These are phyloP conservation scores for Trypanosoma mega DNA, from an alignment of 208 protist genomes.

Conservation along the genomic window DNA sequence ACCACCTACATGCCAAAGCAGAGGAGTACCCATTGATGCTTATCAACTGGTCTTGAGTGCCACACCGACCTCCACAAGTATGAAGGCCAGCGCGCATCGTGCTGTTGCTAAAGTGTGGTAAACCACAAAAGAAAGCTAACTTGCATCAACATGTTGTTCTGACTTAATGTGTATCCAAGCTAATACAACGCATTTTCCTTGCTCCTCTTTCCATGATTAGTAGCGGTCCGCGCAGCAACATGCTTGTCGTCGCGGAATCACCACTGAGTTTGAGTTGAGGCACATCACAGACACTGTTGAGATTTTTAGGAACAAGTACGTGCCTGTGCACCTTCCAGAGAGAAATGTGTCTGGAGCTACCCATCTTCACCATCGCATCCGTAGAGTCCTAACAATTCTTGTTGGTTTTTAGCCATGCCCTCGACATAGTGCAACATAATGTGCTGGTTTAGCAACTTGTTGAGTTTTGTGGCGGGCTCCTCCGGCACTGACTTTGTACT, in stretches of 20 bases:
- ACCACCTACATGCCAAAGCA: neutral
- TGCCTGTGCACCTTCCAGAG: neutral
- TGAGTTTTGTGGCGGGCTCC: neutral
- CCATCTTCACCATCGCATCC: neutral
- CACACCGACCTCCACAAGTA: neutral
- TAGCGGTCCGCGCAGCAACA: neutral
- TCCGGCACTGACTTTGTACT: neutral
- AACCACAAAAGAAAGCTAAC: neutral
- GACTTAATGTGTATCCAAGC: neutral
- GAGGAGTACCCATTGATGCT: neutral
- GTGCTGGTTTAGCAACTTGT: neutral
- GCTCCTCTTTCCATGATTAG: neutral
- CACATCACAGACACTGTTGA: constrained; percentile 6
- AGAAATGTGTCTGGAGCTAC: neutral
- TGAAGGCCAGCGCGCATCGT: neutral
- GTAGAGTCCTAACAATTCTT: neutral
- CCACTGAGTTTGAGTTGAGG: neutral
- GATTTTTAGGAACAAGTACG: neutral
- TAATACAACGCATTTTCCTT: constrained; percentile 1
- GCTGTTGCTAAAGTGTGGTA: neutral
- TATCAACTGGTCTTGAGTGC: constrained; percentile 5
- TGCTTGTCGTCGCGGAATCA: neutral
- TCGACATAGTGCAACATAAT: constrained; percentile 1
- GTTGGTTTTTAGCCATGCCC: neutral
- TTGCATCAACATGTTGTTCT: neutral